Percentiles rank a stretch among this genome's conserved stretches.
These are phyloP conservation scores for Solanum corneliomulleri DNA, from an alignment of 257 asterid genomes.

Conservation along the genomic window DNA sequence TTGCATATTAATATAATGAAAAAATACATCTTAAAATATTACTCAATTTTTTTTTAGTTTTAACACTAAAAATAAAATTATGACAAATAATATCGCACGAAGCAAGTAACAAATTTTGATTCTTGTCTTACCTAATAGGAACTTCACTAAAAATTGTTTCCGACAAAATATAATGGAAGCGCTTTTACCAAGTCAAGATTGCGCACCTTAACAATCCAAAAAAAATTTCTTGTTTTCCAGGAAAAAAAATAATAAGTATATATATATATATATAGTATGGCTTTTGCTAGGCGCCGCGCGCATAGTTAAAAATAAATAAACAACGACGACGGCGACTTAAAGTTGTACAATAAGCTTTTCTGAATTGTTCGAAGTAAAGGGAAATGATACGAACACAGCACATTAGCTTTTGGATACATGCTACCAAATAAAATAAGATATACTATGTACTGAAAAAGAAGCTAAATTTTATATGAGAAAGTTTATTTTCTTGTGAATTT, in stretches of 20 bases:
- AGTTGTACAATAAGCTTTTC: not conserved
- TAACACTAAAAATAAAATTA: not conserved
- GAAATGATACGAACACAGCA: too few species aligned
- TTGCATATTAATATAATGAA: too few species aligned
- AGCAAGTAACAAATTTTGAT: not conserved
- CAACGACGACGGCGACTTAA: not conserved
- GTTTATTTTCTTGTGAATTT: too few species aligned
- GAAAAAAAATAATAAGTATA: not conserved
- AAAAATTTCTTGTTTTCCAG: not conserved
- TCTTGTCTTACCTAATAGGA: not conserved
- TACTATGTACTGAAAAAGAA: not conserved
- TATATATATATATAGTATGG: too few species aligned
- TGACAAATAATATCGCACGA: too few species aligned
- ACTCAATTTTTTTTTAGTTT: rapidly evolving
- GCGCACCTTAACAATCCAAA: not conserved
- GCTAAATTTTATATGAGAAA: too few species aligned
- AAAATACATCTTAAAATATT: too few species aligned
- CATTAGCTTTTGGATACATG: not conserved
- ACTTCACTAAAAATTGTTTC: not conserved
- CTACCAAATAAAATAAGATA: not conserved
- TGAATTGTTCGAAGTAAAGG: not conserved
- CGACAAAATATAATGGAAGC: not conserved
- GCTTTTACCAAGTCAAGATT: not conserved
- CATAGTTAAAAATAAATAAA: not conserved
- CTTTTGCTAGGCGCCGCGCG: constrained; percentile 1